These are phyloP conservation scores for Diatrype stigma DNA, from an alignment of 2,329 filamentous ascomycete species.

Conservation along the genomic window DNA sequence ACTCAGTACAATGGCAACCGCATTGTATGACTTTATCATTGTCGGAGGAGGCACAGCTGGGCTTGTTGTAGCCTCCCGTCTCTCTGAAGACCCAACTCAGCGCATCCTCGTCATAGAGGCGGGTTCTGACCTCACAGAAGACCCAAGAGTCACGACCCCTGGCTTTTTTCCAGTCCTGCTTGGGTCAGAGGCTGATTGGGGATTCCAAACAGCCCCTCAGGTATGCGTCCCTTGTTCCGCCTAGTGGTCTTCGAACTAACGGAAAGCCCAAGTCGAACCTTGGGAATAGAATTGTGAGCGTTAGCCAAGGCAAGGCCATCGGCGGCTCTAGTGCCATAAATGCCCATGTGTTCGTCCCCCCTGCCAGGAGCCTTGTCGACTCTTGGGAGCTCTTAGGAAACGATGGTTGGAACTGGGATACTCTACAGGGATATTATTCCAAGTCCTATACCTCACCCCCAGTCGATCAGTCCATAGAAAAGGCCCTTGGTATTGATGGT, in stretches of 20 bases:
- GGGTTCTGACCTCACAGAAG: neutral
- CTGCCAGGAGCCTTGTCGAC: conserved; percentile 10
- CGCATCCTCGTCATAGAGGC: neutral
- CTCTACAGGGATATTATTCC: conserved; percentile 10
- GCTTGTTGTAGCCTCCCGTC: neutral
- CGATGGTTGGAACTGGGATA: conserved; percentile 14
- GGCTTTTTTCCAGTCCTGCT: neutral
- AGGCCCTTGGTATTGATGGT: conserved; percentile 7
- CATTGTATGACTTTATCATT: neutral
- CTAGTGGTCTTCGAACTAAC: neutral
- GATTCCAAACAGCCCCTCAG: conserved; percentile 1
- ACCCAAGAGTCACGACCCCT: neutral
- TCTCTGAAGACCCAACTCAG: neutral
- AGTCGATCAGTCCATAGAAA: conserved; percentile 2
- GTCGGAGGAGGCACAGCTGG: neutral
- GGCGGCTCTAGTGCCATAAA: conserved; percentile 20
- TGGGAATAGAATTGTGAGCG: conserved; percentile 6
- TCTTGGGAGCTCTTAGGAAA: conserved; percentile 17
- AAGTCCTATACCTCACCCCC: conserved; percentile 12
- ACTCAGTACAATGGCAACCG: neutral
- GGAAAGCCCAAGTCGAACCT: conserved; percentile 5
- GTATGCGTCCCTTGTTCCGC: neutral
- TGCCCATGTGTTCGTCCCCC: conserved; percentile 14
- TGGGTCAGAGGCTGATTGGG: neutral
- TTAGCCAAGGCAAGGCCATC: conserved; percentile 17